Conservation (phyloP, 169 alveolate species). For the Eimeria nieschulzi region DNA sequence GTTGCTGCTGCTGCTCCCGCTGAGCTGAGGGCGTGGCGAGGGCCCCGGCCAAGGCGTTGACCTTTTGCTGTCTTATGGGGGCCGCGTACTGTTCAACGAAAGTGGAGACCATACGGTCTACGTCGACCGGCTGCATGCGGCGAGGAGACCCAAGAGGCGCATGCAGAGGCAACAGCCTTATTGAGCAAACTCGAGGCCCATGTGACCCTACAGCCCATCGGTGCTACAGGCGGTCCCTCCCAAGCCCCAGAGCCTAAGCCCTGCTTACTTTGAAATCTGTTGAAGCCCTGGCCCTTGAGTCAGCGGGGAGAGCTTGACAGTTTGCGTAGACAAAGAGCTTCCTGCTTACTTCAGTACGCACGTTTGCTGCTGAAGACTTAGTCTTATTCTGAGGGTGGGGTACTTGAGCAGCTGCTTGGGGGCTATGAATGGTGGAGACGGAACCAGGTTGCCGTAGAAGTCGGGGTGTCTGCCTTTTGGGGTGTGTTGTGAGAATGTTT, state of each 20-base stretch:
- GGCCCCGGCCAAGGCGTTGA: slow-evolving; percentile 5
- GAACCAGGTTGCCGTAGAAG: too few relatives aligned
- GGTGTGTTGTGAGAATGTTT: too few relatives aligned
- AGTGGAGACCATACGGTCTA: not conserved
- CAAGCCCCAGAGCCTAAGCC: not conserved
- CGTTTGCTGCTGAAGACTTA: too few relatives aligned
- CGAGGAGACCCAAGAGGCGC: not conserved
- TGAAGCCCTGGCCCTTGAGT: not conserved
- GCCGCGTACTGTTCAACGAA: not conserved
- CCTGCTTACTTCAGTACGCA: too few relatives aligned
- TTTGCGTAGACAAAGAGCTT: slow-evolving; percentile 4
- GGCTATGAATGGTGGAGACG: too few relatives aligned
- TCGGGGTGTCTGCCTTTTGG: too few relatives aligned
- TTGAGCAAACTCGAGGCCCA: not conserved
- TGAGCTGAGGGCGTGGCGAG: not conserved
- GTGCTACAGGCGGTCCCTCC: not conserved
- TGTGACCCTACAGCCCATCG: not conserved
- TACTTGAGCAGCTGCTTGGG: too few relatives aligned
- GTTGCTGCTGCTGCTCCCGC: slow-evolving; percentile 3
- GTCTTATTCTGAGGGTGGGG: too few relatives aligned
- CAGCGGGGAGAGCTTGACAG: not conserved
- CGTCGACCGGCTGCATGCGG: slow-evolving; percentile 15
- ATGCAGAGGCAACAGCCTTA: not conserved
- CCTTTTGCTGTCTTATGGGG: slow-evolving; percentile 19
- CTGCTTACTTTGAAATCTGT: slow-evolving; percentile 15